phyloP scores from a whole-genome alignment of 2,329 filamentous ascomycete species.

The Mollisiaceae sp. region DNA sequence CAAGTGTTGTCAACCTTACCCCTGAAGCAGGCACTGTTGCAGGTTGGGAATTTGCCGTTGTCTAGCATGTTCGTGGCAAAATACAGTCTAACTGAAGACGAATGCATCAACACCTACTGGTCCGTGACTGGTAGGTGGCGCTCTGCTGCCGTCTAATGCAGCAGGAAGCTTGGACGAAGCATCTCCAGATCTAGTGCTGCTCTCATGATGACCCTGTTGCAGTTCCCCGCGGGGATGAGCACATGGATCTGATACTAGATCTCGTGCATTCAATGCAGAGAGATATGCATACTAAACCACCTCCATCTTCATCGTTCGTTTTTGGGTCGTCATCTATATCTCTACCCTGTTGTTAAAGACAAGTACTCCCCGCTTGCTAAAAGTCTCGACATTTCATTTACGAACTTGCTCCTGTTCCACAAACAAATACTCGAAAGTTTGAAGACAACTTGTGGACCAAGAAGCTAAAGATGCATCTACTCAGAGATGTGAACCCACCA shows the following conservation, averaged over 20 bases:
- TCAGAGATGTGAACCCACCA: constrained; percentile 17
- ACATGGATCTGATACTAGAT: constrained; percentile 23
- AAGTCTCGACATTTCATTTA: constrained; percentile 2
- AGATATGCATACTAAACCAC: constrained; percentile 13
- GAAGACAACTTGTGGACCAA: constrained; percentile 1
- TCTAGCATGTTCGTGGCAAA: constrained; percentile 15
- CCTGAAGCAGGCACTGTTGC: constrained; percentile 17
- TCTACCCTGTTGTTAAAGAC: constrained; percentile 21
- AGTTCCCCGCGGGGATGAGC: constrained; percentile 16
- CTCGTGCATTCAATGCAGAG: constrained; percentile 26
- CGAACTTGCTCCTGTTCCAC: not conserved
- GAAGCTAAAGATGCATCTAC: constrained; percentile 22
- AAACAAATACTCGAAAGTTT: constrained; percentile 20
- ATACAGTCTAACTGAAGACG: constrained; percentile 4
- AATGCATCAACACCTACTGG: constrained; percentile 10
- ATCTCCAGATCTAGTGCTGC: not conserved
- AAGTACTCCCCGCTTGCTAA: not conserved
- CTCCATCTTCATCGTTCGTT: constrained; percentile 17
- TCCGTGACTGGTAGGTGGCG: constrained; percentile 12
- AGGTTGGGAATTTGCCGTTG: constrained; percentile 14
- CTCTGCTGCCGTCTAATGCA: constrained; percentile 9
- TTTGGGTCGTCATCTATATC: constrained; percentile 24
- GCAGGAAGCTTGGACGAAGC: constrained; percentile 7
- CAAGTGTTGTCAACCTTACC: constrained; percentile 14
- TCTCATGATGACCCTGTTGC: constrained; percentile 15